Evolutionary conservation across 192 early-diverging fungal genomes (phyloP), one percentile per base, ranked within the genome.

Genomic region (Coemansia reversa): DNA sequence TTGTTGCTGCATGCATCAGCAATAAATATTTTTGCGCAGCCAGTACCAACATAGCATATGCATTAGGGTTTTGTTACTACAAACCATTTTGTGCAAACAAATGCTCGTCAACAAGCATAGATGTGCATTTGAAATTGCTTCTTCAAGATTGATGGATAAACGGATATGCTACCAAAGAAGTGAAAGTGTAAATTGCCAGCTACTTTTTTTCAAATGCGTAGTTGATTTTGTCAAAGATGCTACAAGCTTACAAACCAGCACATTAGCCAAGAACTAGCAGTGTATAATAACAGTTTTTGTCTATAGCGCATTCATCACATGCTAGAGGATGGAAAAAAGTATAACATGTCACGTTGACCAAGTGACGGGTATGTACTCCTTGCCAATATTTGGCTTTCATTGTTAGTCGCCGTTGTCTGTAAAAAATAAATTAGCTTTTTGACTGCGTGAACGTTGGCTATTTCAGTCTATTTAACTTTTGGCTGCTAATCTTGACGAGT

Each of bases 151-250:
- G 14, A 45, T 45, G 39, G 39, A 16, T 1, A 9, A 24, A 24
- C n/a, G 29, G 19, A 14, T 27, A 27, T 27, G 20, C 7, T 20
- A 7, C 24, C 8, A 9, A 52, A 14, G 0, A 22, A 22, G 28
- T 27, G 5, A n/a, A 53, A 53, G 28, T 22, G 52, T 53, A 53
- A 53, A 24, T 53, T n/a, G 18, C n/a, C n/a, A 54, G 30, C n/a
- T 22, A n/a, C 27, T 55, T 54, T 55, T 54, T 24, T 11, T 19
- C 27, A 55, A 22, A 55, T 55, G 53, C 16, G 27, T 25, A 55
- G 24, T 54, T 28, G 16, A 54, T 55, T 25, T 30, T 30, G 29
- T 25, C 12, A 48, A 19, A 60, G 11, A 60, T 8, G 28, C 33
- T 35, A 35, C 33, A 35, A 11, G 33, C 33, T 35, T 35, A 35